Evolutionary conservation across 75 land plant genomes (phyloP).

Genomic region (Picea sitchensis): DNA sequence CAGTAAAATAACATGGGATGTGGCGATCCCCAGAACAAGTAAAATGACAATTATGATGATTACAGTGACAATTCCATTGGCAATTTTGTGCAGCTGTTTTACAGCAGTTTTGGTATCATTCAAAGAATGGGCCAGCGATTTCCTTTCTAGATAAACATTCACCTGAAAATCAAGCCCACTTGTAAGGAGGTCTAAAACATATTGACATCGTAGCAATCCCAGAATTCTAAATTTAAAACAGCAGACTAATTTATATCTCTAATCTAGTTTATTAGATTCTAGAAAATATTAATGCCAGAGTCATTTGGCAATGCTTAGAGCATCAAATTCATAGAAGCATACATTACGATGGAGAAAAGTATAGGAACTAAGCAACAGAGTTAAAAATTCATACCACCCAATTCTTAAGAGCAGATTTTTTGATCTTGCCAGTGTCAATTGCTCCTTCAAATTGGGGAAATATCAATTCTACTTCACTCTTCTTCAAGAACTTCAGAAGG

Average conservation of each 20-base stretch:
- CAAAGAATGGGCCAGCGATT: conserved; percentile 46
- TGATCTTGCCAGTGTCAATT: conserved; percentile 46
- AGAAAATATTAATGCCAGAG: no score
- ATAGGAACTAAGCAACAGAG: background rate
- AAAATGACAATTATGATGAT: conserved; percentile 35
- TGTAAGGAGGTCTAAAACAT: background rate
- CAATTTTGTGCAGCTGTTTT: conserved; percentile 46
- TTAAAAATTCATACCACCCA: conserved; percentile 54
- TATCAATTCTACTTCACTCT: conserved; percentile 51
- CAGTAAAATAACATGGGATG: conserved; percentile 46
- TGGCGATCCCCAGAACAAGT: conserved; percentile 53
- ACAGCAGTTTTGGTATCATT: conserved; percentile 74
- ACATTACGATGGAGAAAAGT: no score
- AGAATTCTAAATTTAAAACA: background rate
- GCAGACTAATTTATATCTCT: no score
- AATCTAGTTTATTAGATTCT: no score
- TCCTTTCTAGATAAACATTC: conserved; percentile 46
- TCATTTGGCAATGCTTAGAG: no score
- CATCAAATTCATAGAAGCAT: no score
- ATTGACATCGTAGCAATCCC: background rate
- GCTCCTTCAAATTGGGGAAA: conserved; percentile 58
- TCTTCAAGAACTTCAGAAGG: conserved; percentile 58
- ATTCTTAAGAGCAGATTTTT: conserved; percentile 47
- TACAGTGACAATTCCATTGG: conserved; percentile 25
- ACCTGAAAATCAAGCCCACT: conserved; percentile 20